Evolutionary conservation across 306 rosid genomes (phyloP).

Genomic region (Crotalaria pallida): DNA sequence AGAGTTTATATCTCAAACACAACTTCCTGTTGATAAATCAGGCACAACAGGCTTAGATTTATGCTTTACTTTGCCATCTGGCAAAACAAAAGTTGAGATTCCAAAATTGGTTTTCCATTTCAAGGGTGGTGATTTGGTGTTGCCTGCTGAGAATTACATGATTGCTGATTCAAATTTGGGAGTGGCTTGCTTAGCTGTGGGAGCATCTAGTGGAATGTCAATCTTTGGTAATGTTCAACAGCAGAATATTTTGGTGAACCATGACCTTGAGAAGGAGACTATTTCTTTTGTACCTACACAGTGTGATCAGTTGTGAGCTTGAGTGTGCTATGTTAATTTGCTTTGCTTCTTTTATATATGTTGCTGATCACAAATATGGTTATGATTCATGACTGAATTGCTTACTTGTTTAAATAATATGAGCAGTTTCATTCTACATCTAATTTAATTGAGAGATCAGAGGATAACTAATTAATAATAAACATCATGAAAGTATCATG

Average conservation of each 20-base stretch:
- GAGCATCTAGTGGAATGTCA: constrained; percentile 54
- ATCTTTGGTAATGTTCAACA: constrained; percentile 60
- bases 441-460: not conserved
- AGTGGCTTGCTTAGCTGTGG: constrained; percentile 78
- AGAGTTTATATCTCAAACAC: constrained; percentile 53
- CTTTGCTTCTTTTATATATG: not conserved
- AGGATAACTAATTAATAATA: not conserved
- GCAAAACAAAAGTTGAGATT: constrained; percentile 26
- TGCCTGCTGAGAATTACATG: constrained; percentile 61
- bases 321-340: not conserved
- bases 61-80: constrained; percentile 56
- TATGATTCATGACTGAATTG: constrained; percentile 15
- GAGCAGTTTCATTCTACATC: not conserved
- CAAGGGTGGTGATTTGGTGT: constrained; percentile 58
- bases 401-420: constrained; percentile 20
- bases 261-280: constrained; percentile 40
- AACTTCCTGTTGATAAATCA: constrained; percentile 36
- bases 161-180: constrained; percentile 44
- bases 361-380: not conserved
- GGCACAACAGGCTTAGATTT: constrained; percentile 56
- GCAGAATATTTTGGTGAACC: constrained; percentile 46
- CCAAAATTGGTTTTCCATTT: constrained; percentile 72
- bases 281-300: constrained; percentile 34
- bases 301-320: constrained; percentile 32
- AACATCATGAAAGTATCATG: not conserved